Conservation (phyloP, 768 basidiomycete genomes). For the Melanogaster broomeanus region DNA sequence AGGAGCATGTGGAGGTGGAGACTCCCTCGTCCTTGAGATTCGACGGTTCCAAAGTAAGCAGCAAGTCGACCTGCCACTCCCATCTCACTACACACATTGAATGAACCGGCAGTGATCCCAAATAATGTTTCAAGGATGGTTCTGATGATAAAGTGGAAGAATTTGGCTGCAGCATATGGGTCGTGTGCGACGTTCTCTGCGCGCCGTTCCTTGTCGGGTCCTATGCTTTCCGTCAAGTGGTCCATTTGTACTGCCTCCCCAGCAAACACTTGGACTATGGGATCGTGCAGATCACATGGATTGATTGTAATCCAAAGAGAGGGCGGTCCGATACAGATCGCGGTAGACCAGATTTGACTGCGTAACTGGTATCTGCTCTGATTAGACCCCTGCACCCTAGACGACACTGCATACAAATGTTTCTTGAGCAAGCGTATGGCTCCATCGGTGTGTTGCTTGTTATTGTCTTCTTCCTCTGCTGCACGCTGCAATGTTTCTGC, state of each 20-base stretch:
- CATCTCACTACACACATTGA: constrained; percentile 14
- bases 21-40: constrained; percentile 40
- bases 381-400: background rate
- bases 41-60: constrained; percentile 40
- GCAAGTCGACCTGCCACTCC: constrained; percentile 34
- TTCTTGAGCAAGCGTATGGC: background rate
- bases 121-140: constrained; percentile 34
- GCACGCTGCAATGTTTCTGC: background rate
- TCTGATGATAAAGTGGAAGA: constrained; percentile 38
- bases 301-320: constrained; percentile 45
- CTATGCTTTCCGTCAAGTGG: constrained; percentile 20
- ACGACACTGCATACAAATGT: background rate
- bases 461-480: background rate
- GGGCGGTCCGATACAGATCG: background rate
- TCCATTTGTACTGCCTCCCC: constrained; percentile 41
- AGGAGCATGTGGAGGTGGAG: constrained; percentile 46
- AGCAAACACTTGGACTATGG: constrained; percentile 26
- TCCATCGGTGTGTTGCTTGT: background rate
- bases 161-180: constrained; percentile 40
- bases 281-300: constrained; percentile 41
- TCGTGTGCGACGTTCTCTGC: constrained; percentile 37
- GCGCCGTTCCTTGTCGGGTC: constrained; percentile 22
- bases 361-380: background rate
- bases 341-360: constrained; percentile 2
- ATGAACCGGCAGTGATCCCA: constrained; percentile 21